phyloP scores from a whole-genome alignment of 148 eudicot species.

The Spergularia marina region DNA sequence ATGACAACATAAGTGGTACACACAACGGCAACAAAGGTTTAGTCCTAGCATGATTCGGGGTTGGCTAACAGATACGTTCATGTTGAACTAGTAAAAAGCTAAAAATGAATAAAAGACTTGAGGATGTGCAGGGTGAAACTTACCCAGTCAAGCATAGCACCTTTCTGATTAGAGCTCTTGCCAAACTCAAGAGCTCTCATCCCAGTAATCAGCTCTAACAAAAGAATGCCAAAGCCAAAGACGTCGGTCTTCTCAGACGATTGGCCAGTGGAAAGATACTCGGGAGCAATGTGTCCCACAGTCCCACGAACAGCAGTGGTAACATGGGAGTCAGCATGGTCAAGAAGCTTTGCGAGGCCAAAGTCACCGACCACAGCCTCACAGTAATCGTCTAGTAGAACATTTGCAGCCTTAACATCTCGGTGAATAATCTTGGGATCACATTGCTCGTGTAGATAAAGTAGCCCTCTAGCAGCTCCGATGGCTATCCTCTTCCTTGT shows the following conservation, averaged over 20 bases:
- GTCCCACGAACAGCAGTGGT: conserved; percentile 97
- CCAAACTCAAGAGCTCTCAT: conserved; percentile 90
- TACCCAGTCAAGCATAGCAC: conserved; percentile 97
- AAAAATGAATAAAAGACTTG: background rate
- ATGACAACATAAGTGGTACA: too few relatives aligned
- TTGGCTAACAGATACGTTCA: background rate
- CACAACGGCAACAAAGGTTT: background rate
- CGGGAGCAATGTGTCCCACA: conserved; percentile 93
- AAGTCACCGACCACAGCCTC: conserved; percentile 96
- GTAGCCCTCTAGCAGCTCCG: conserved; percentile 85
- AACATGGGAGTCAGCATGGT: conserved; percentile 84
- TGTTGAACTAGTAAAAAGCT: background rate
- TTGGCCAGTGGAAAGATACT: conserved; percentile 91
- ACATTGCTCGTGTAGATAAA: conserved; percentile 92
- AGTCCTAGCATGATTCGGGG: background rate
- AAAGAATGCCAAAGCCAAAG: conserved; percentile 86
- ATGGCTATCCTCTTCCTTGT: conserved; percentile 88
- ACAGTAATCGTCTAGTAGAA: conserved; percentile 68
- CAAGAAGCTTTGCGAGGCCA: conserved; percentile 95
- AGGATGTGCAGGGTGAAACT: conserved; percentile 19
- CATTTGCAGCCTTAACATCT: conserved; percentile 94
- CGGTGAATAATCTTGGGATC: conserved; percentile 96
- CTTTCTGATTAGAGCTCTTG: conserved; percentile 78
- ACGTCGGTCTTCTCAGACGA: conserved; percentile 95
- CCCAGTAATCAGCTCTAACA: conserved; percentile 88